Base-by-base conservation (phyloP, 2,329 filamentous ascomycete genomes). In the Trichoderma harzianum region DNA sequence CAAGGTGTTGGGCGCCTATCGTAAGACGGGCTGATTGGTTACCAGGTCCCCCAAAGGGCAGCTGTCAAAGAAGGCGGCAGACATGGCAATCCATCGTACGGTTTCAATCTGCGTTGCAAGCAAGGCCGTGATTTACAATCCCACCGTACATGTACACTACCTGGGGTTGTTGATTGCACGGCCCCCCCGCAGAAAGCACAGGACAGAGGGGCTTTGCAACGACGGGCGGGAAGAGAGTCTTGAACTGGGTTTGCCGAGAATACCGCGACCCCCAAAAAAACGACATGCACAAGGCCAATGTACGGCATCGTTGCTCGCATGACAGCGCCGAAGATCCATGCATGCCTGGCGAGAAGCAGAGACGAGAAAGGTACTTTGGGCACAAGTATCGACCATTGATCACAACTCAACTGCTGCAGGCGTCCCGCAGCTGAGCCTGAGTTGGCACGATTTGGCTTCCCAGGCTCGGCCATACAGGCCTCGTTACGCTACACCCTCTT, bases 241-340 rank as follows among this genome's bases (percentile, higher is more conserved):
- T 58, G n/a, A 21, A 11, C 24, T 58, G 24, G 60, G 69, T 65
- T 71, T 71, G 69, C 69, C 69, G 69, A 71, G 69, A 71, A 60
- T 71, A 65, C 69, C 69, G 69, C 69, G 61, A 26, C n/a, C 47
- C 47, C 26, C 60, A n/a, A 60, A 26, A 18, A 43, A 18, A 7
- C 3, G 7, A 39, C 39, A 64, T 70, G 58, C 51, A 28, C 69
- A 55, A 57, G 47, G 60, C 18, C 6, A 21, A 70, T 70, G 68
- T 57, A 34, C 60, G 60, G 68, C 68, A 70, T 70, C 60, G n/a
- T 24, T 57, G 30, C 68, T 64, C 58, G 68, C 68, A 70, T 64
- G 68, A 55, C 68, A 55, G 68, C 34, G 39, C 58, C 28, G 30
- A 43, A 32, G 68, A 70, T 64, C 43, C 60, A 57, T 70, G 68